A percentile compares a stretch with the other conserved stretches of the same genome.
Conservation (phyloP, 208 protist species). For the Acanthamoeba rhysodes region DNA sequence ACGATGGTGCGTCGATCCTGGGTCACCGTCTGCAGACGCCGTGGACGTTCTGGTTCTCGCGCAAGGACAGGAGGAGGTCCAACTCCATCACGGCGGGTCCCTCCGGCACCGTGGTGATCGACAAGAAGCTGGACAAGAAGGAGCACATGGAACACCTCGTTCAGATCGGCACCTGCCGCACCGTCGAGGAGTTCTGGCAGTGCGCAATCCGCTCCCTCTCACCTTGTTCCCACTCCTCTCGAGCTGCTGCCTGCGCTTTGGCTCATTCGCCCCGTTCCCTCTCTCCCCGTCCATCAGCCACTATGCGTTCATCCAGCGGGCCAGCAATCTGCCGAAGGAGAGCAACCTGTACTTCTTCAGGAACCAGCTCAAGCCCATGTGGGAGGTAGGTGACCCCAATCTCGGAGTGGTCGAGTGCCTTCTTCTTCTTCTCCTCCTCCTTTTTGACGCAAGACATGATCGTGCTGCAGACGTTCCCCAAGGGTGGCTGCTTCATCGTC, state of each 20-base stretch:
- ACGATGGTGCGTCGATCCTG: conserved; percentile 9
- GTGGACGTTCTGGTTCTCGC: conserved; percentile 81
- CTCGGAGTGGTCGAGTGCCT: neutral
- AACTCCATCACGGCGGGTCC: conserved; percentile 47
- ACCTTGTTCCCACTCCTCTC: neutral
- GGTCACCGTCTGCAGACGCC: conserved; percentile 73
- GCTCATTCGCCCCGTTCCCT: neutral
- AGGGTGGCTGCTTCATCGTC: conserved; percentile 82
- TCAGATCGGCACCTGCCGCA: conserved; percentile 72
- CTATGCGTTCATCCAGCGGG: conserved; percentile 60
- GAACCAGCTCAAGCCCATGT: conserved; percentile 76
- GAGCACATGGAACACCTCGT: conserved; percentile 78
- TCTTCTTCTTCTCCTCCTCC: neutral
- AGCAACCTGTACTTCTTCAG: conserved; percentile 79
- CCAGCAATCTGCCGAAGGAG: conserved; percentile 75
- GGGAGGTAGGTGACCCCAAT: conserved; percentile 70
- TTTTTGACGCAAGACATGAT: neutral
- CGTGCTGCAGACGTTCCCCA: conserved; percentile 79
- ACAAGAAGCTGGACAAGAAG: conserved; percentile 70
- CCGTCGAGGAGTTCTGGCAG: conserved; percentile 84
- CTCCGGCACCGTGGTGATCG: neutral
- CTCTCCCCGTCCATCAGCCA: neutral
- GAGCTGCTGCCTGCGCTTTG: neutral
- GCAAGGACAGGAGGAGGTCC: conserved; percentile 76
- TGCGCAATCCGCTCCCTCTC: neutral